Conservation (phyloP, 768 basidiomycete genomes). For the Xerocomellus dryophilus region DNA sequence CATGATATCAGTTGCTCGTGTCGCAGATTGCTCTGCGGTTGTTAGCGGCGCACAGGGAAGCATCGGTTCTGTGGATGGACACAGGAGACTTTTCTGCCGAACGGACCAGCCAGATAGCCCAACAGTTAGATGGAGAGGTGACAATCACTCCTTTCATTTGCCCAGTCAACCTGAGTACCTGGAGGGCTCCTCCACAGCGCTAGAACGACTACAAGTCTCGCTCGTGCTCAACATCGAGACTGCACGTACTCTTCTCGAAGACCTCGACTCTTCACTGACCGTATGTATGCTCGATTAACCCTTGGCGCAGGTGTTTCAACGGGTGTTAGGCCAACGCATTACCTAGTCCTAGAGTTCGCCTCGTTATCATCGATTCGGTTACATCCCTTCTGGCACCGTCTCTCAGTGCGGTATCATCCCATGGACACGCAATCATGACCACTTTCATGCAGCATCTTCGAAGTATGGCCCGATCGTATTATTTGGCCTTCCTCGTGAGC, state of each 20-base stretch:
- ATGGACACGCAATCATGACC: conserved; percentile 75
- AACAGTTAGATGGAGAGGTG: conserved; percentile 24
- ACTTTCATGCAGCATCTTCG: conserved; percentile 67
- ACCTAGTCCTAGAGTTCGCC: conserved; percentile 31
- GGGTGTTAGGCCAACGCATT: conserved; percentile 8
- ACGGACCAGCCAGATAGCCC: conserved; percentile 40
- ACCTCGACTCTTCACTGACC: conserved; percentile 32
- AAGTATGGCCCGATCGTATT: conserved; percentile 41
- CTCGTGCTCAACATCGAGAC: conserved; percentile 56
- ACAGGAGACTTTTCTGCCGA: conserved; percentile 64
- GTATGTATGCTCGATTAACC: conserved; percentile 19
- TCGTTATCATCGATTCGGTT: conserved; percentile 63
- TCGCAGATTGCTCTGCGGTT: conserved; percentile 56
- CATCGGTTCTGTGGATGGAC: conserved; percentile 65
- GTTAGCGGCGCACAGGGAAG: conserved; percentile 38
- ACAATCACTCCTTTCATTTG: conserved; percentile 14
- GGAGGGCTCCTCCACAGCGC: conserved; percentile 32
- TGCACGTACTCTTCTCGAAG: conserved; percentile 50
- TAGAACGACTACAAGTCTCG: conserved; percentile 59
- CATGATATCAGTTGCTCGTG: conserved; percentile 51
- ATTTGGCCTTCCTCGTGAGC: conserved; percentile 55
- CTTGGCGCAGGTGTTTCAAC: conserved; percentile 2
- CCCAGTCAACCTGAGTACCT: conserved; percentile 2
- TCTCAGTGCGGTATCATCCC: conserved; percentile 62
- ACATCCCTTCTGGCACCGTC: conserved; percentile 62